Conservation (phyloP, 2,329 filamentous ascomycete species). For the Pseudogymnoascus sp. region DNA sequence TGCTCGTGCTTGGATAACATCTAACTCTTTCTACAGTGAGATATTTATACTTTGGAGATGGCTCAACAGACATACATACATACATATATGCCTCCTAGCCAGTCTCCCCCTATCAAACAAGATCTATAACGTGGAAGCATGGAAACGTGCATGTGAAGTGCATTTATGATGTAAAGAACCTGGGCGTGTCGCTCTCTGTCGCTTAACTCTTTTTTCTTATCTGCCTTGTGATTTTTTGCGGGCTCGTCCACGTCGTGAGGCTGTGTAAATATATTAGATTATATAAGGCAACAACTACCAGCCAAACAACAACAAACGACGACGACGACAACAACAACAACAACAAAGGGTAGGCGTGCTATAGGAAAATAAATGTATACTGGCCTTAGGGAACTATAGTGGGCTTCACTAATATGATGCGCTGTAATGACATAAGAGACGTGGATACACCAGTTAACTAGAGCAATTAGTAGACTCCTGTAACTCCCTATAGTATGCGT, state of each 20-base stretch:
- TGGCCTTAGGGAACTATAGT: not conserved
- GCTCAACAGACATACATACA: not conserved
- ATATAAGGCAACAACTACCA: not conserved
- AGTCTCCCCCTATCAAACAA: not conserved
- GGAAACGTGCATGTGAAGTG: not conserved
- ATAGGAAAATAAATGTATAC: not conserved
- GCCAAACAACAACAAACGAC: not conserved
- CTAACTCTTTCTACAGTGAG: not conserved
- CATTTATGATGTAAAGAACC: not conserved
- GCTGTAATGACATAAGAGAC: not conserved
- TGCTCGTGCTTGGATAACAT: not conserved
- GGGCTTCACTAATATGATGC: not conserved
- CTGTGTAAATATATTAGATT: not conserved
- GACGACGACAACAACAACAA: not conserved
- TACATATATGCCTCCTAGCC: not conserved
- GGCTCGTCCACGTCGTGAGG: not conserved
- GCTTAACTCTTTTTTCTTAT: constrained; percentile 1
- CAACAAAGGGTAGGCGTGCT: not conserved
- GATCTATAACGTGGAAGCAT: not conserved
- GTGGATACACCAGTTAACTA: not conserved
- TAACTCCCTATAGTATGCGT: not conserved
- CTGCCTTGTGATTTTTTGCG: not conserved
- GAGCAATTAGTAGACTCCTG: not conserved
- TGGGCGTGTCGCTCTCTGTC: not conserved
- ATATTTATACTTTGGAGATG: not conserved